Percentiles rank a stretch among this genome's conserved stretches.
Evolutionary conservation across 371 early-diverging fungal species (phyloP).

Genomic region (Syncephalastrum monosporum): DNA sequence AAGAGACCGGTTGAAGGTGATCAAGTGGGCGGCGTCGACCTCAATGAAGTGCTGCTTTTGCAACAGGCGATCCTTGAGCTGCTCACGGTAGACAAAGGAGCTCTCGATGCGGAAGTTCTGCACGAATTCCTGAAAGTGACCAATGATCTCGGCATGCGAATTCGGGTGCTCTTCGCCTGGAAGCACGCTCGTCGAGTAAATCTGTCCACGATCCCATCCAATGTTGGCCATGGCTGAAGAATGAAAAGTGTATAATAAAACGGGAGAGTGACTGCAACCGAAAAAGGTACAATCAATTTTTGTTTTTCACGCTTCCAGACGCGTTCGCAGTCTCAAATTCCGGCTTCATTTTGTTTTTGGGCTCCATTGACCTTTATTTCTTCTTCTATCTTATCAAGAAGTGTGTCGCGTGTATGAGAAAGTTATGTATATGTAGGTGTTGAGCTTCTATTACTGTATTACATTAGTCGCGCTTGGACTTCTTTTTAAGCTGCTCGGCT

Average conservation of each 20-base stretch:
- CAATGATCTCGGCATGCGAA: conserved; percentile 55
- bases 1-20: conserved; percentile 78
- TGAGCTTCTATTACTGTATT: too few species aligned
- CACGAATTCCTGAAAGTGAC: conserved; percentile 69
- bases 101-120: conserved; percentile 77
- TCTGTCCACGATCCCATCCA: conserved; percentile 84
- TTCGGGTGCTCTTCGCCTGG: conserved; percentile 59
- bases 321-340: too few species aligned
- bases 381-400: too few species aligned
- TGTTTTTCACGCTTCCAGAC: too few species aligned
- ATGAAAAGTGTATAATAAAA: too few species aligned
- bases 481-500: not conserved
- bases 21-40: conserved; percentile 84
- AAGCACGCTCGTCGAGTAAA: conserved; percentile 69
- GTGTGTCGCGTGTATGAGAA: too few species aligned
- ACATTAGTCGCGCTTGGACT: too few species aligned
- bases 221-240: conserved; percentile 43
- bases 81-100: conserved; percentile 87
- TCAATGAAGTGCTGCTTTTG: conserved; percentile 76
- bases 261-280: too few species aligned
- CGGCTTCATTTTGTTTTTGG: too few species aligned
- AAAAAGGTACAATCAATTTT: too few species aligned
- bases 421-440: too few species aligned
- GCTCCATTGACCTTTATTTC: too few species aligned
- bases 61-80: conserved; percentile 81